phyloP scores from a whole-genome alignment of 2,329 filamentous ascomycete species.

The Domatiomyces catenatus region DNA sequence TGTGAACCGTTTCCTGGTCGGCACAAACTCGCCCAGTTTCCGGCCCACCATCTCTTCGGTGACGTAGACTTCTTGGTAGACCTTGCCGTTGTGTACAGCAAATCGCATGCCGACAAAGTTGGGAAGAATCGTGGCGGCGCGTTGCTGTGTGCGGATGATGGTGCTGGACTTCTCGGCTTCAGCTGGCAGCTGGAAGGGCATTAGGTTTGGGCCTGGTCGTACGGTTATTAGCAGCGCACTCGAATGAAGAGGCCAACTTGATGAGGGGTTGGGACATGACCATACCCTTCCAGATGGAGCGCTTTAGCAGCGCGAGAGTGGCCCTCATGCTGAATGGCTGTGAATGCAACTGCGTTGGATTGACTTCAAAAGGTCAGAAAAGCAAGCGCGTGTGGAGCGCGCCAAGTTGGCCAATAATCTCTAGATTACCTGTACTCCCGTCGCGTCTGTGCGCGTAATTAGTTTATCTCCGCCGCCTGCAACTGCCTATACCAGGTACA shows the following conservation, averaged over 20 bases:
- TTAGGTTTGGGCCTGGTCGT: conserved; percentile 19
- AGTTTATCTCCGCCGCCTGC: neutral
- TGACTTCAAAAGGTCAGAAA: no score
- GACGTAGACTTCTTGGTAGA: conserved; percentile 64
- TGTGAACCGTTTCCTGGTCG: conserved; percentile 51
- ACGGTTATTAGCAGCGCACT: neutral
- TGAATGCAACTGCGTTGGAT: neutral
- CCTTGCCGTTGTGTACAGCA: conserved; percentile 82
- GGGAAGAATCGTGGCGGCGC: conserved; percentile 75
- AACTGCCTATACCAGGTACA: neutral
- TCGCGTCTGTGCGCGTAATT: no score
- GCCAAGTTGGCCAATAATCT: no score
- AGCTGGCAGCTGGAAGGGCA: conserved; percentile 26
- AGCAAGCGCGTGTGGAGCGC: no score
- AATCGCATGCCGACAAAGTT: conserved; percentile 85
- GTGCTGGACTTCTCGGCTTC: conserved; percentile 36
- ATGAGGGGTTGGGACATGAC: neutral
- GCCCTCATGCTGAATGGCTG: conserved; percentile 42
- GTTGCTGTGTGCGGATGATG: conserved; percentile 70
- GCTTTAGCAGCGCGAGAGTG: conserved; percentile 51
- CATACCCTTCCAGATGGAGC: conserved; percentile 79
- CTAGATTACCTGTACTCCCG: no score
- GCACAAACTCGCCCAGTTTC: conserved; percentile 82
- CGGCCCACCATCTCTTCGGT: conserved; percentile 95
- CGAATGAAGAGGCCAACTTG: neutral